Evolutionary conservation across 129 eudicot genomes (phyloP), one percentile per base, ranked within the genome.

Genomic region (Escallonia rubra): DNA sequence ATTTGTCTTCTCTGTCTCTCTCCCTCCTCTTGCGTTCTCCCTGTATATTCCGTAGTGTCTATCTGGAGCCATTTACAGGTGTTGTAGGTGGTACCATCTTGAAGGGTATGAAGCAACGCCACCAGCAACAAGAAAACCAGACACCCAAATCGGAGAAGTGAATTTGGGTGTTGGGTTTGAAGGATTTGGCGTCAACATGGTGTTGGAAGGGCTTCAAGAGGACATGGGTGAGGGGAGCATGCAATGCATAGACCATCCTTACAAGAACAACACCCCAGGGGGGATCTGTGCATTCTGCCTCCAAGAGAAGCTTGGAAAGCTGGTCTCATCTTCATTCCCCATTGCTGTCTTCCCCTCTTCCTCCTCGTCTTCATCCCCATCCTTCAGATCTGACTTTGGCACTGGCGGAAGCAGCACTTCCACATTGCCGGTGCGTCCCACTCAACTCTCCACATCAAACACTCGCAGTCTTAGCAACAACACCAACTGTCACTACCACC

Each of bases 271-370:
- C 57, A 81, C 96, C 7, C 71, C 59, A 3, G 96, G 91, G 3
- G 95, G 95, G 46, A 92, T 92, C 73, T 92, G 98, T 74, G 87
- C 95, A 0, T 65, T 81, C n/a, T 92, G 98, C 70, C 95, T 92
- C 45, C 96, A 92, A 78, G 98, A 92, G 72, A 92, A 92, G 68
- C 80, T 92, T 9, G 96, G 96, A 23, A 92, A 92, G 63, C 79
- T 92, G 43, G 98, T 92, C n/a, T 86, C 98, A 13, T 83, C 96
- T 41, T 92, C 98, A 44, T 86, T 82, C 11, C 85, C 95, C 7
- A 60, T 82, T 0, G 61, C 88, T 5, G 66, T 88, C 46, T 81
- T 85, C 80, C 90, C 95, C 2, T 74, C 83, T 38, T 75, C 86
- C 1, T 80, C 95, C 51, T 78, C 90, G 5, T 79, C 97, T 12